Evolutionary conservation across 2,329 filamentous ascomycete species (phyloP), one percentile per base, ranked within the genome.

Genomic region (Botrytis elliptica): DNA sequence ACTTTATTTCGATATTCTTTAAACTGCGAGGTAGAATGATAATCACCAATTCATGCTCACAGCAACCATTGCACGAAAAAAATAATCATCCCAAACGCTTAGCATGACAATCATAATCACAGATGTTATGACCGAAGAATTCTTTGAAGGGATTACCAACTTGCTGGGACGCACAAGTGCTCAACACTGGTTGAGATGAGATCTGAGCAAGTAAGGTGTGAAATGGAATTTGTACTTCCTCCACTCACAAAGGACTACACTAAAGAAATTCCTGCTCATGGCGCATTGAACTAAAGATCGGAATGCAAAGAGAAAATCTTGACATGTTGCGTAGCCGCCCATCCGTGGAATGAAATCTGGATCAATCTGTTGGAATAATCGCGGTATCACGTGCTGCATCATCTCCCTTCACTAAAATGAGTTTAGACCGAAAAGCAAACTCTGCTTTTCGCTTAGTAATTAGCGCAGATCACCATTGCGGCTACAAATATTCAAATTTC

Each of bases 401-500:
- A 2, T 18, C 1, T 3, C 25, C 46, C 25, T 14, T 52, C n/a
- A 4, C 29, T 8, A 20, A 55, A 46, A 25, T 22, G 6, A 14
- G 70, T 20, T 67, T 72, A 72, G 42, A 14, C 12, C 0, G 5
- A 3, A 42, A 5, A 1, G 49, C 66, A 57, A 22, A 44, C 9
- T 29, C 1, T 46, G 22, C 36, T 3, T 40, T 14, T 69, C 71
- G 71, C 64, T 72, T 72, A 72, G 52, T 69, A 33, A 52, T 57
- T 72, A 72, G 71, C 52, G 71, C 63, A 16, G 3, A 57, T 52
- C 38, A 46, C 18, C 33, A n/a, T 12, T 18, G 49, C 18, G 36
- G 40, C 38, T 72, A 72, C 52, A 72, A 72, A 72, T 40, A 40
- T 46, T 36, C 33, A 9, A 72, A 72, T 40, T 72, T 60, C 69